Conservation (phyloP, 305 asterid genomes). For the Fraxinus nigra region DNA sequence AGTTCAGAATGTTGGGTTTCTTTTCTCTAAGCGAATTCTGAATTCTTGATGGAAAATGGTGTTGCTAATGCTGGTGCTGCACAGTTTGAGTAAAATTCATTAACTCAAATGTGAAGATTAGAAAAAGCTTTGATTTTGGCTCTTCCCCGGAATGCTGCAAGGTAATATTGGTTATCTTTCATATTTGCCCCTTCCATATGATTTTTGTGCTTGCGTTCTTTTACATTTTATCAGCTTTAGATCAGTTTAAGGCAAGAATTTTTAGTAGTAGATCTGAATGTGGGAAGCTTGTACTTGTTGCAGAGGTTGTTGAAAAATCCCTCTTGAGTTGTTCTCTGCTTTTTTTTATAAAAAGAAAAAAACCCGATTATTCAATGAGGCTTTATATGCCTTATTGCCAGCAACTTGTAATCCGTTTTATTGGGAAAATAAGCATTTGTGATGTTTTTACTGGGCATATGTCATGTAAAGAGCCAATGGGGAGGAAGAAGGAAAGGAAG, state of each 20-base stretch:
- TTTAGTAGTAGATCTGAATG: slow-evolving; percentile 37
- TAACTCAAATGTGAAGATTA: slow-evolving; percentile 22
- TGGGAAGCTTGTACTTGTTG: slow-evolving; percentile 24
- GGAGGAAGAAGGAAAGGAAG: not conserved
- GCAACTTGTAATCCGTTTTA: slow-evolving; percentile 20
- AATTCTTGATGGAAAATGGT: slow-evolving; percentile 36
- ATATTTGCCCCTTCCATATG: not conserved
- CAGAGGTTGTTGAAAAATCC: slow-evolving; percentile 14
- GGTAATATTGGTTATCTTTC: slow-evolving; percentile 30
- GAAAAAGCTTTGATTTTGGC: slow-evolving; percentile 29
- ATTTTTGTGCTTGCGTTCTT: not conserved
- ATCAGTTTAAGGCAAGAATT: not conserved
- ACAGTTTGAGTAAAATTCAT: slow-evolving; percentile 12
- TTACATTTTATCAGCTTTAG: not conserved
- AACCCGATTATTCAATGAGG: slow-evolving; percentile 13
- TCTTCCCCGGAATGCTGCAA: slow-evolving; percentile 29
- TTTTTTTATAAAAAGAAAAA: not conserved
- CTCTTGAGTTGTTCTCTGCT: not conserved
- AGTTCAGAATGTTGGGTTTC: slow-evolving; percentile 9
- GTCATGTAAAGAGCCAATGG: not conserved
- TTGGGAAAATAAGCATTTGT: slow-evolving; percentile 25
- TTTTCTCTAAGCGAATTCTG: slow-evolving; percentile 11
- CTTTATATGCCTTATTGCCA: slow-evolving; percentile 16
- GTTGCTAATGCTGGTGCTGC: slow-evolving; percentile 22
- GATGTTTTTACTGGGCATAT: not conserved